These are phyloP conservation scores for Hypoxylon sp. DNA, from an alignment of 2,329 filamentous ascomycete genomes.

Conservation along the genomic window DNA sequence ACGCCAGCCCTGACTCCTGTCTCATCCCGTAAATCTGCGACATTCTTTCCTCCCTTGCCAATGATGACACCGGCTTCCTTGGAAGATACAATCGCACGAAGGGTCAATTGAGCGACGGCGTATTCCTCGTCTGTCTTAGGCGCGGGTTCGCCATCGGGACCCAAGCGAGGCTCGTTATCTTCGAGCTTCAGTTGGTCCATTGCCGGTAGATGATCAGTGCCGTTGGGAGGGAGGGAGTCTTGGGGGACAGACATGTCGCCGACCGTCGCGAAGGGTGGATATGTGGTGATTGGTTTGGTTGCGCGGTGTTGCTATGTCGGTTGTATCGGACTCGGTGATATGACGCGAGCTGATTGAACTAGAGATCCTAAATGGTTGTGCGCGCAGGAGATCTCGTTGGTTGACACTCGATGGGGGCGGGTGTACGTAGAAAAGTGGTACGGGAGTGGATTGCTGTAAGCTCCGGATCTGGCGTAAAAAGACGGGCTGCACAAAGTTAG, in stretches of 20 bases:
- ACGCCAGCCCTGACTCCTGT: conserved; percentile 98
- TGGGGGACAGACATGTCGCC: conserved; percentile 73
- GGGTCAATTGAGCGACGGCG: conserved; percentile 89
- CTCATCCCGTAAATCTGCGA: conserved; percentile 95
- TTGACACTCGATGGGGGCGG: conserved; percentile 40
- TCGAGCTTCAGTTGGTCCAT: conserved; percentile 77
- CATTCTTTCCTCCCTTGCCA: conserved; percentile 98
- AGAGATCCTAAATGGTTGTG: conserved; percentile 29
- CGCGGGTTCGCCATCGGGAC: conserved; percentile 81
- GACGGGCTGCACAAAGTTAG: conserved; percentile 51
- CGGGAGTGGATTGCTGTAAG: conserved; percentile 44
- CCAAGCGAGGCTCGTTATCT: conserved; percentile 72
- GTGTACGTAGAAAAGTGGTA: conserved; percentile 46
- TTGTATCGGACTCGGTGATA: conserved; percentile 37
- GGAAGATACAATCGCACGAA: conserved; percentile 97
- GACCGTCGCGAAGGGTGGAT: conserved; percentile 45
- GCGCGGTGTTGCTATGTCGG: conserved; percentile 33
- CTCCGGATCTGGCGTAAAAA: conserved; percentile 43
- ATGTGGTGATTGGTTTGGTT: conserved; percentile 29
- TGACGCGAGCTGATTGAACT: conserved; percentile 33
- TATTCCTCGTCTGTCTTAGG: conserved; percentile 99
- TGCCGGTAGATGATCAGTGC: conserved; percentile 72
- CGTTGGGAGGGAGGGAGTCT: conserved; percentile 70
- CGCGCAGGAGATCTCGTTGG: conserved; percentile 43
- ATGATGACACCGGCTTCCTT: conserved; percentile 99